Evolutionary conservation across 441 rosid species (phyloP).

Genomic region (Syzygium malaccense): DNA sequence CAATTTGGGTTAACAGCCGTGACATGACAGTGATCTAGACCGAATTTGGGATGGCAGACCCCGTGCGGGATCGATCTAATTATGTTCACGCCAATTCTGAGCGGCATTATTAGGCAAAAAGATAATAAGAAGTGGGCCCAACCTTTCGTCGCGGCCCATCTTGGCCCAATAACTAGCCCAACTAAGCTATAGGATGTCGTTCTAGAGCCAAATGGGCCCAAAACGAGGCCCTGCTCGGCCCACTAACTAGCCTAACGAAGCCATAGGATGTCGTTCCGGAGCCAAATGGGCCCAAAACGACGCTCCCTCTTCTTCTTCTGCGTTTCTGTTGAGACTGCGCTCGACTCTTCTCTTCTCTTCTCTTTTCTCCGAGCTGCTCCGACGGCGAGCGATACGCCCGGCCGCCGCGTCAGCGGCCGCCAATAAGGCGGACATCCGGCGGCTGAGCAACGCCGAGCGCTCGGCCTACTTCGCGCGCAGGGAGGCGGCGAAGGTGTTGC

Average conservation of each 20-base stretch:
- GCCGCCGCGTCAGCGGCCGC: background rate
- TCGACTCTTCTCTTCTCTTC: accelerated
- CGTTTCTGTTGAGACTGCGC: background rate
- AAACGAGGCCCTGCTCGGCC: background rate
- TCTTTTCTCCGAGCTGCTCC: background rate
- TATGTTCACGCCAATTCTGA: background rate
- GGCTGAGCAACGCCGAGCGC: constrained; percentile 44
- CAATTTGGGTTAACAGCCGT: background rate
- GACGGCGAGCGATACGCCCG: background rate
- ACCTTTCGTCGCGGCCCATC: background rate
- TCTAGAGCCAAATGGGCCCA: background rate
- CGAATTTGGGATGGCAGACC: accelerated
- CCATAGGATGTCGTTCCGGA: background rate
- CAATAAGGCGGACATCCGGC: background rate
- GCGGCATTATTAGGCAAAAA: background rate
- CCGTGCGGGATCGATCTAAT: background rate
- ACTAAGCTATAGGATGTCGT: background rate
- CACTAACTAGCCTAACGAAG: background rate
- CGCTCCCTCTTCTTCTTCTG: background rate
- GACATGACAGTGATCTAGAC: background rate
- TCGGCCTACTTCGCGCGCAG: constrained; percentile 75
- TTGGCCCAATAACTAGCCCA: background rate
- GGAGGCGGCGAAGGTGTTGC: constrained; percentile 75
- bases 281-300: background rate
- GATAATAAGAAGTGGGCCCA: background rate